These are phyloP conservation scores for Panicum hallii DNA, from an alignment of 202 grass and related monocot species.

Conservation along the genomic window DNA sequence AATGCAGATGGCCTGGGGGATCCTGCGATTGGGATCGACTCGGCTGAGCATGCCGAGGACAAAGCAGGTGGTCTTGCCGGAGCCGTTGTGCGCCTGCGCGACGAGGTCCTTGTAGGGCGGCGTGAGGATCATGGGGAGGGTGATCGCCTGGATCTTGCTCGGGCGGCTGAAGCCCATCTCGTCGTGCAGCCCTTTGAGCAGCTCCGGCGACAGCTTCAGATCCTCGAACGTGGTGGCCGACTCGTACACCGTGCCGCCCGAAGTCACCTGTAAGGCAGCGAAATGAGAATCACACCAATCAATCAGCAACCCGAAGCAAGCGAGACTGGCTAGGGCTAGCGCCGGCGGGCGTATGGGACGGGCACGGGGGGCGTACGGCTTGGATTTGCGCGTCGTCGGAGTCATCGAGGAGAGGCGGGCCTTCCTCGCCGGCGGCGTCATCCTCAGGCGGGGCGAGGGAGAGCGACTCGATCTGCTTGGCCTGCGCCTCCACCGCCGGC, in stretches of 20 bases:
- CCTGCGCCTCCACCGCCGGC: constrained; percentile 48
- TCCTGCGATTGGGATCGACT: constrained; percentile 64
- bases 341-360: background rate
- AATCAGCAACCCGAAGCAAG: background rate
- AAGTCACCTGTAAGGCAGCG: constrained; percentile 61
- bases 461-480: constrained; percentile 79
- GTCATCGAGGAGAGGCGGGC: constrained; percentile 72
- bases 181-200: constrained; percentile 84
- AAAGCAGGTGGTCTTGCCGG: constrained; percentile 98
- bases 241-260: constrained; percentile 82
- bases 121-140: constrained; percentile 95
- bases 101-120: constrained; percentile 91
- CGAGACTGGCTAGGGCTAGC: constrained; percentile 1
- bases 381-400: constrained; percentile 89
- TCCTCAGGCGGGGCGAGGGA: constrained; percentile 63
- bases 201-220: constrained; percentile 69
- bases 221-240: constrained; percentile 89
- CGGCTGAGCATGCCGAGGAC: constrained; percentile 98
- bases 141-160: constrained; percentile 95
- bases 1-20: constrained; percentile 93
- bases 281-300: background rate
- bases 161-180: constrained; percentile 94
- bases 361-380: constrained; percentile 56
- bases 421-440: constrained; percentile 22
- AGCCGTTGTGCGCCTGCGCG: constrained; percentile 95